Conservation (phyloP, 345 rosid species). For the Brassica cretica region DNA sequence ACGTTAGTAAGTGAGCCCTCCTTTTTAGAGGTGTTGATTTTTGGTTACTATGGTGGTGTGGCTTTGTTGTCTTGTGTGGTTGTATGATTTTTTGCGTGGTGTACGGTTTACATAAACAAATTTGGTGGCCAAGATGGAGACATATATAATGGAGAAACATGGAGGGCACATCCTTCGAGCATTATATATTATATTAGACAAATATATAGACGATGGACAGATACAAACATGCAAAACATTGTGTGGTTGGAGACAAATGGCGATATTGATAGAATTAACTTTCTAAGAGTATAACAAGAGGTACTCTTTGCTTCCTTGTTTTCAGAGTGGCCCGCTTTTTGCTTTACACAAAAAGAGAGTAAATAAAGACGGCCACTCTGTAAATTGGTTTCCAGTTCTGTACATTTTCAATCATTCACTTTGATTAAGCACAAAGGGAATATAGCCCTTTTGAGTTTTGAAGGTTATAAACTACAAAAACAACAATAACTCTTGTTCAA, state of each 20-base stretch:
- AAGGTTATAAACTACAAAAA: neutral
- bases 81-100: too few species aligned
- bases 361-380: too few species aligned
- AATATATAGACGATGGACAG: too few species aligned
- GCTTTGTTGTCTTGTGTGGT: too few species aligned
- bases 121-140: neutral
- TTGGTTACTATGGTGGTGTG: too few species aligned
- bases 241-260: too few species aligned
- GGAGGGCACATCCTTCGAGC: neutral
- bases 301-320: neutral
- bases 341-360: neutral
- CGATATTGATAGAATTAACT: neutral
- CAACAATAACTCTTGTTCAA: neutral
- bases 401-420: neutral
- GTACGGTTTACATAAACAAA: neutral
- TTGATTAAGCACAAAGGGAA: neutral
- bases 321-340: neutral
- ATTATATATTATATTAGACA: neutral
- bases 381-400: neutral
- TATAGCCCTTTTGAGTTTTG: neutral
- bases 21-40: too few species aligned
- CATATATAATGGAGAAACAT: neutral
- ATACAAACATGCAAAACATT: too few species aligned
- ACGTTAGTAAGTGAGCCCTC: too few species aligned
- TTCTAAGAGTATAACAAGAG: neutral